Conservation (phyloP, 441 rosid species). For the Erysimum cheiri region DNA sequence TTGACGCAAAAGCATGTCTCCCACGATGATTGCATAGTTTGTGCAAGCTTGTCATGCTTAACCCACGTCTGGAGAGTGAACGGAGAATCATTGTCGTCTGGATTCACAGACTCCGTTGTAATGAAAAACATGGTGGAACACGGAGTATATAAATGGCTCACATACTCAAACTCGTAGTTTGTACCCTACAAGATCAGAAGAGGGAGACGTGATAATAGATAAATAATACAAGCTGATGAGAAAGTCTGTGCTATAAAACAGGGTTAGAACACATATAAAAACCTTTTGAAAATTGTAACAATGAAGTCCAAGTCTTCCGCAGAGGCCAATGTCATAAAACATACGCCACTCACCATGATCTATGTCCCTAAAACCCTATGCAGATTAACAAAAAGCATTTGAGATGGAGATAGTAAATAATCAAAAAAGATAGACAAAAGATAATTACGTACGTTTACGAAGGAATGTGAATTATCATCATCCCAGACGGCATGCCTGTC, state of each 20-base stretch:
- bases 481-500: too few relatives aligned
- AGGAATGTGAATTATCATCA: too few relatives aligned
- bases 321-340: slow-evolving; percentile 1
- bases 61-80: background rate
- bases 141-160: background rate
- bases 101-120: background rate
- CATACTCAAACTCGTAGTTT: background rate
- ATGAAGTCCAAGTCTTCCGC: slow-evolving; percentile 14
- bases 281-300: slow-evolving; percentile 5
- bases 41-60: background rate
- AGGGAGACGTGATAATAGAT: background rate
- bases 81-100: background rate
- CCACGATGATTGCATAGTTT: background rate
- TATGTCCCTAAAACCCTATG: too few relatives aligned
- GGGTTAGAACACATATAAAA: background rate
- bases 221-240: background rate
- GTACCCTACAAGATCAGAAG: slow-evolving; percentile 10
- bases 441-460: too few relatives aligned
- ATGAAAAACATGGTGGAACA: background rate
- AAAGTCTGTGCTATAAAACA: background rate
- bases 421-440: too few relatives aligned
- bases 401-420: too few relatives aligned
- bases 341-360: too few relatives aligned
- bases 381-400: too few relatives aligned
- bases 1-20: background rate